Base-by-base conservation (phyloP, 139 green algal genomes). In the Closterium sp. region DNA sequence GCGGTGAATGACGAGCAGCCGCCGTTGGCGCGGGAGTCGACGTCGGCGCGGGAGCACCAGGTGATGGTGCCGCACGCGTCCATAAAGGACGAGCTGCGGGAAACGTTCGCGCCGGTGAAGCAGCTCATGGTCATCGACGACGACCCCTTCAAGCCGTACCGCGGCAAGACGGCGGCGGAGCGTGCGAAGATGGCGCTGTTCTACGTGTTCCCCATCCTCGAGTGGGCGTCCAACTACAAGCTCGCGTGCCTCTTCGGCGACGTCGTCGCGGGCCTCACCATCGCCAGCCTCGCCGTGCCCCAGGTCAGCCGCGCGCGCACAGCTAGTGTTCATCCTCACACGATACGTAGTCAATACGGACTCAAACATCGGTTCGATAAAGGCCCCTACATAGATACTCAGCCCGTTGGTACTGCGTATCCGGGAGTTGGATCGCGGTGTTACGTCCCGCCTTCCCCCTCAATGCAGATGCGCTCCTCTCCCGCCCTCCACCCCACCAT, bases 271-370 rank as follows among this genome's bases (percentile, higher is more conserved):
- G 91, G 91, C 1, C 88, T 91, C 83, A 94, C 91, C 64, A 90
- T 94, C 84, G 88, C 91, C 34, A 90, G 43, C n/a, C 88, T 94
- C 28, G 91, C 91, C 88, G 91, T 94, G 12, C 91, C 91, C 33
- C 91, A 94, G 91, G 91, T 93, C 23, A 87, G 84, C 84, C 2
- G 8, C 25, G n/a, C n/a, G n/a, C n/a, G n/a, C n/a, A n/a, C n/a
- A n/a, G n/a, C n/a, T n/a, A n/a, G n/a, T n/a, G n/a, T n/a, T n/a
- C n/a, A n/a, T n/a, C n/a, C n/a, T n/a, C n/a, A n/a, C n/a, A n/a
- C n/a, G n/a, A n/a, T n/a, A n/a, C n/a, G n/a, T n/a, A n/a, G n/a
- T n/a, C n/a, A n/a, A n/a, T n/a, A n/a, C n/a, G n/a, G n/a, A n/a
- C n/a, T n/a, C n/a, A n/a, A n/a, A n/a, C n/a, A n/a, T n/a, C n/a